These are phyloP conservation scores for Fusarium concolor DNA, from an alignment of 2,329 filamentous ascomycete species.

Conservation along the genomic window DNA sequence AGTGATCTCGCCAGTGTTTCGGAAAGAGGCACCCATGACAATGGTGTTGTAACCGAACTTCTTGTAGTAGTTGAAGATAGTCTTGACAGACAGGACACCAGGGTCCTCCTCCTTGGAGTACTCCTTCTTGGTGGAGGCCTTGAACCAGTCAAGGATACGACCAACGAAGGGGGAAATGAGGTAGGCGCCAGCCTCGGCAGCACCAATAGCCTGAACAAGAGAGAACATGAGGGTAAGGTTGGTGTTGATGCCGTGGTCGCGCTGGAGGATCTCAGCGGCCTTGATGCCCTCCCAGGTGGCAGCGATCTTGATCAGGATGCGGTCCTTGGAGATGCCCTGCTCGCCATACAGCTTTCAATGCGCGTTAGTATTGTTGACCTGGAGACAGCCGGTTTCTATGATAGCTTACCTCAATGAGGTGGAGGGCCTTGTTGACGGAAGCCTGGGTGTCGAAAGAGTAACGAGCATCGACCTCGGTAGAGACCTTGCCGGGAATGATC, in stretches of 20 bases:
- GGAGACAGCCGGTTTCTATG: neutral
- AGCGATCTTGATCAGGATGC: slow-evolving; percentile 97
- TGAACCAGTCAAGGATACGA: slow-evolving; percentile 99
- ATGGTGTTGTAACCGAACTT: slow-evolving; percentile 99
- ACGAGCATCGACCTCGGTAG: slow-evolving; percentile 95
- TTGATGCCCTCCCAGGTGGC: slow-evolving; percentile 99
- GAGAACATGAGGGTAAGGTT: slow-evolving; percentile 99
- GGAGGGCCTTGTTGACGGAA: slow-evolving; percentile 93
- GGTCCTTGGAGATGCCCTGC: slow-evolving; percentile 91
- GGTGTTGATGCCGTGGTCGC: slow-evolving; percentile 95
- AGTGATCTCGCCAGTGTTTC: slow-evolving; percentile 95
- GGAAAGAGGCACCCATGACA: slow-evolving; percentile 99
- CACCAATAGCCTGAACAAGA: slow-evolving; percentile 90
- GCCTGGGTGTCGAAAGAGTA: slow-evolving; percentile 96
- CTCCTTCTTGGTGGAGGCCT: slow-evolving; percentile 93
- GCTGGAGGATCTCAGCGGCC: slow-evolving; percentile 96
- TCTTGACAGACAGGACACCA: slow-evolving; percentile 92
- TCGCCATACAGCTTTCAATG: slow-evolving; percentile 87
- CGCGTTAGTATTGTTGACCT: slow-evolving; percentile 20
- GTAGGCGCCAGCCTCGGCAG: slow-evolving; percentile 94
- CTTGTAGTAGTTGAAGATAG: slow-evolving; percentile 99
- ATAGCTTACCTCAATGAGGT: slow-evolving; percentile 87
- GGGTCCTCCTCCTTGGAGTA: slow-evolving; percentile 92
- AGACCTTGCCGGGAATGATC: slow-evolving; percentile 98
- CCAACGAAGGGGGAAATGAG: slow-evolving; percentile 99